Base-by-base conservation (phyloP, 2,329 filamentous ascomycete species). In the Alternaria dauci region DNA sequence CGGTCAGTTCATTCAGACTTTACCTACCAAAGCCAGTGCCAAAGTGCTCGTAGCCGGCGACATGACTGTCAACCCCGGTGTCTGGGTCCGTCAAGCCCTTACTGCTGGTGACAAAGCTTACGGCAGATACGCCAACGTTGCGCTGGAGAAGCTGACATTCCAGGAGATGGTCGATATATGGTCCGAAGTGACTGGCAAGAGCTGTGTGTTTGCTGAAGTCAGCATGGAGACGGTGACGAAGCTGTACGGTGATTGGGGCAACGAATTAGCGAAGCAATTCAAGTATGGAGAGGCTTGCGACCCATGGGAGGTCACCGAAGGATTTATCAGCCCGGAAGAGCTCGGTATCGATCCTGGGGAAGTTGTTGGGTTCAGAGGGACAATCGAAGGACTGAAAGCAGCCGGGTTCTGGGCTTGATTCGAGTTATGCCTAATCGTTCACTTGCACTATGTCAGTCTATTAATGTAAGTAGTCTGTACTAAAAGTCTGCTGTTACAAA, bases 51-150 rank as follows among this genome's bases (percentile, higher is more conserved):
- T 70, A n/a, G 66, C 73, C 0, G 73, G 73, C 48, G 71, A 75
- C 52, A 70, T 75, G 67, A 64, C 57, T 6, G 60, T 72, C 12
- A 72, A 69, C 12, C 68, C 70, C 4, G 71, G 72, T 8, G 69
- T 74, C 28, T 75, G 71, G 71, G 71, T 73, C 2, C 72, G 72
- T 7, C 71, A 75, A 41, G 56, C 70, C 1, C 59, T 75, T 1
- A 65, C 66, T 0, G 62, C 62, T 2, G 67, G 66, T 0, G 39
- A 32, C 5, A 69, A 63, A 39, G 66, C 71, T 2, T 68, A 62
- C n/a, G 54, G 66, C 3, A 74, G 69, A 30, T 74, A 73, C 41
- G 58, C 67, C 48, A 73, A 68, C 38, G 71, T 76, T 5, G 67
- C 63, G 11, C 62, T 69, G 5, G 71, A 75, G 50, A 72, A 68